Evolutionary conservation across 2,329 filamentous ascomycete species (phyloP).

Genomic region (Tolypocladium album): DNA sequence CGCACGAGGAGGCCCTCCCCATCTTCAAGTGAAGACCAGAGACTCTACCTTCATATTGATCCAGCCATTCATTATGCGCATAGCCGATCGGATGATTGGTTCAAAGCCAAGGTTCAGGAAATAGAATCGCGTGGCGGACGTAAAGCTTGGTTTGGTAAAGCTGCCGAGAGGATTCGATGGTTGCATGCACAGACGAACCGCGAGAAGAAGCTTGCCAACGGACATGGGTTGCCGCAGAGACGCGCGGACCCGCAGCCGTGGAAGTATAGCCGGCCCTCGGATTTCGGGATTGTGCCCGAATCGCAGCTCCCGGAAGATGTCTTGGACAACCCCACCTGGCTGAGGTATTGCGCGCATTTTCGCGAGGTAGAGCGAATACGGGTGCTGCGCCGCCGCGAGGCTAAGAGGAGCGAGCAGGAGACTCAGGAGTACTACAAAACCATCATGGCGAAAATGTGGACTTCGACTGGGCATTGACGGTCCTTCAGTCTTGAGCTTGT

Average conservation of each 20-base stretch:
- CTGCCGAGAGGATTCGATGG: slow-evolving; percentile 24
- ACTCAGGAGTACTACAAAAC: slow-evolving; percentile 10
- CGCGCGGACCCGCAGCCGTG: slow-evolving; percentile 18
- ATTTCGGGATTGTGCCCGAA: slow-evolving; percentile 26
- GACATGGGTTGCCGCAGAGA: neutral
- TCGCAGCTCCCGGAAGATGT: slow-evolving; percentile 34
- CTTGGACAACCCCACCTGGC: slow-evolving; percentile 32
- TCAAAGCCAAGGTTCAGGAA: slow-evolving; percentile 34
- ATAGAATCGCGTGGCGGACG: slow-evolving; percentile 35
- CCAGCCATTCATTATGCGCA: slow-evolving; percentile 38
- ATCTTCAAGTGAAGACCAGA: slow-evolving; percentile 13
- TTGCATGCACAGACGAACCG: slow-evolving; percentile 12
- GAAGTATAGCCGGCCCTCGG: slow-evolving; percentile 14
- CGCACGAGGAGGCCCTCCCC: slow-evolving; percentile 2
- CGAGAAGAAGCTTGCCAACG: slow-evolving; percentile 1
- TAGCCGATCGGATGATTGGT: slow-evolving; percentile 32
- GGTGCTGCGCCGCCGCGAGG: slow-evolving; percentile 2
- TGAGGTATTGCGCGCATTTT: slow-evolving; percentile 23
- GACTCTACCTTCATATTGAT: slow-evolving; percentile 35
- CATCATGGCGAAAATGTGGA: neutral
- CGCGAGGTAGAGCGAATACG: slow-evolving; percentile 12
- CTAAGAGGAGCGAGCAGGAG: slow-evolving; percentile 11
- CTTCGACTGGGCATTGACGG: neutral
- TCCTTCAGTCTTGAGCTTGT: neutral
- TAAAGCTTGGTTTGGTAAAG: slow-evolving; percentile 41